Evolutionary conservation across 768 basidiomycete species (phyloP), one percentile per base, ranked within the genome.

Genomic region (Clavulina sp.): DNA sequence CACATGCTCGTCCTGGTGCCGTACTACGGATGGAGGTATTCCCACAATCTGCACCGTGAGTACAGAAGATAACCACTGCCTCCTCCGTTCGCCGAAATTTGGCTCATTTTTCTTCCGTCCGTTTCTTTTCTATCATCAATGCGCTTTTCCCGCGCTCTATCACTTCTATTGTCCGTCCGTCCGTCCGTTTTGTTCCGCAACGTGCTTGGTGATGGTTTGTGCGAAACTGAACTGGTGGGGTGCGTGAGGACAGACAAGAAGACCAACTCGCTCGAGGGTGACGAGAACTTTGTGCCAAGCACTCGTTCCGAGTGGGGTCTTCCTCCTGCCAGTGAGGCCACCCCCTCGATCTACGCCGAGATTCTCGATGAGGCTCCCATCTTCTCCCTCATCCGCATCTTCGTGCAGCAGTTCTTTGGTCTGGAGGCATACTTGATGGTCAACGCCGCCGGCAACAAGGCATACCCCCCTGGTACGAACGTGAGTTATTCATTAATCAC

Each of bases 11-110:
- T 46, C 13, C 43, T 46, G 13, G 43, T 46, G 13, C 43, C 43
- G 9, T 46, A 46, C 43, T 46, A 46, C 26, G 43, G 43, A 9
- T 46, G 43, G 43, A 13, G 43, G 13, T 46, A 46, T 46, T 46
- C 43, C 26, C 43, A 46, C 26, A 28, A 16, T 13, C 26, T 46
- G 26, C 43, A 46, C 26, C 43, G 43, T 46, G 26, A 13, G 43
- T 26, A 13, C n/a, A n/a, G n/a, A n/a, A n/a, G n/a, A n/a, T n/a
- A n/a, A n/a, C n/a, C n/a, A n/a, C n/a, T n/a, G n/a, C n/a, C n/a
- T n/a, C n/a, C n/a, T n/a, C n/a, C n/a, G n/a, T n/a, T n/a, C n/a
- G n/a, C n/a, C n/a, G n/a, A n/a, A n/a, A n/a, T n/a, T n/a, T n/a
- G n/a, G n/a, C n/a, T n/a, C n/a, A n/a, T n/a, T n/a, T n/a, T n/a